A percentile compares a stretch with the other conserved stretches of the same genome.
Evolutionary conservation across 805 yeast genomes (phyloP).

Genomic region (Scheffersomyces stipitis): DNA sequence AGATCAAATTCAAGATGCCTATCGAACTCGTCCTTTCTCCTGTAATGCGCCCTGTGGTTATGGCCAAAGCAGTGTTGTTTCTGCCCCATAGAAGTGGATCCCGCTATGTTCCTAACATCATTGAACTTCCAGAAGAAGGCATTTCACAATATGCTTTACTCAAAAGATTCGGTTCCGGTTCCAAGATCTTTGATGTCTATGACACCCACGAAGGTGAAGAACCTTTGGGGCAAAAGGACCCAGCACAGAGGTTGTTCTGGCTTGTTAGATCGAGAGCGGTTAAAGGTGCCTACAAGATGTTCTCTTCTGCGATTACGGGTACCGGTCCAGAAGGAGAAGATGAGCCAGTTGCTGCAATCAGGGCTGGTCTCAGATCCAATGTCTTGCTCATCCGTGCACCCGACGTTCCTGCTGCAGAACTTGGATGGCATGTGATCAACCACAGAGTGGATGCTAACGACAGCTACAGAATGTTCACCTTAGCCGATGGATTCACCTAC

Average conservation of each 20-base stretch:
- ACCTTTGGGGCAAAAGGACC: slow-evolving; percentile 42
- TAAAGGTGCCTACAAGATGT: slow-evolving; percentile 65
- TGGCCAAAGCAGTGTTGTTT: slow-evolving; percentile 54
- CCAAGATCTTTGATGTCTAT: slow-evolving; percentile 55
- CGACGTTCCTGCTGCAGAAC: slow-evolving; percentile 48
- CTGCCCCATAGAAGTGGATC: slow-evolving; percentile 57
- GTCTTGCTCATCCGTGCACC: slow-evolving; percentile 55
- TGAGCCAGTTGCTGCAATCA: slow-evolving; percentile 55
- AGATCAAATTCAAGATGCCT: slow-evolving; percentile 43
- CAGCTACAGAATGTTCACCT: slow-evolving; percentile 57
- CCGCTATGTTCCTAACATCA: slow-evolving; percentile 53
- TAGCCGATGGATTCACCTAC: slow-evolving; percentile 59
- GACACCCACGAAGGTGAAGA: slow-evolving; percentile 39
- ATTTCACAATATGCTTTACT: slow-evolving; percentile 48
- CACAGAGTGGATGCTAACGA: slow-evolving; percentile 64
- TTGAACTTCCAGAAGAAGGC: slow-evolving; percentile 41
- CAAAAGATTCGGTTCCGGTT: slow-evolving; percentile 61
- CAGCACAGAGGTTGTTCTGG: slow-evolving; percentile 49
- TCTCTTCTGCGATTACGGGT: slow-evolving; percentile 35
- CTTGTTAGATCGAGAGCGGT: slow-evolving; percentile 64
- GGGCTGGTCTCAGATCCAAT: slow-evolving; percentile 64
- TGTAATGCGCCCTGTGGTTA: slow-evolving; percentile 57
- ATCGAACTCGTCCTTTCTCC: slow-evolving; percentile 59
- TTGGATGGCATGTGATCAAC: slow-evolving; percentile 63
- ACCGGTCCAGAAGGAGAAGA: slow-evolving; percentile 51